phyloP scores from a whole-genome alignment of 345 rosid species.

The Hibiscus trionum region DNA sequence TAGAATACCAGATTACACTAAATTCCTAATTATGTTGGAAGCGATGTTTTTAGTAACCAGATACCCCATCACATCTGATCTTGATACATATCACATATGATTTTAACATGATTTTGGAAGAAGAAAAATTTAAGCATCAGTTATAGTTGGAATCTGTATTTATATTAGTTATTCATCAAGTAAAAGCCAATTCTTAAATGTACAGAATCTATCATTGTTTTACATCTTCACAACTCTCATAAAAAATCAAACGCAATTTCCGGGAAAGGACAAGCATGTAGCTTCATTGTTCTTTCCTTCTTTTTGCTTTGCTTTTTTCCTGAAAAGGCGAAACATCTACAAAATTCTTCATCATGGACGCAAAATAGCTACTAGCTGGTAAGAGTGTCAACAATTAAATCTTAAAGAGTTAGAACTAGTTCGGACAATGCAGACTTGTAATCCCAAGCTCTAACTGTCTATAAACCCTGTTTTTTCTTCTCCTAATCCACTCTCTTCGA shows the following conservation, averaged over 20 bases:
- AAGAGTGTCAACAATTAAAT: neutral
- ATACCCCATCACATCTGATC: neutral
- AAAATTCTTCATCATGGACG: neutral
- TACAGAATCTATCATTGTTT: neutral
- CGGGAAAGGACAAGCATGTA: neutral
- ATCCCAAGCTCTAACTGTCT: neutral
- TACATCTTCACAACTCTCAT: neutral
- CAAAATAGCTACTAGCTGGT: neutral
- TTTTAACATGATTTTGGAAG: slow-evolving; percentile 1
- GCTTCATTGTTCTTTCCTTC: neutral
- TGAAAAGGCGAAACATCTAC: neutral
- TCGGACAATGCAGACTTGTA: neutral
- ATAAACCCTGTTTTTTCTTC: neutral
- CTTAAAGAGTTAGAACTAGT: neutral
- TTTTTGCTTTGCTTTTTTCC: neutral
- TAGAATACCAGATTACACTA: neutral
- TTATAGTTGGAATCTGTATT: neutral
- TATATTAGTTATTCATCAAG: neutral
- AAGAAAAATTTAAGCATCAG: neutral
- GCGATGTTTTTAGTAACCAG: neutral
- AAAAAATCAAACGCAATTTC: neutral
- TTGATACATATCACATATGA: neutral
- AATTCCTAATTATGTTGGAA: neutral
- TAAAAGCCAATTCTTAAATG: neutral
- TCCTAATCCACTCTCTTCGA: neutral